Evolutionary conservation across 2,329 filamentous ascomycete species (phyloP).

Genomic region (Beauveria scarabaeidicola): DNA sequence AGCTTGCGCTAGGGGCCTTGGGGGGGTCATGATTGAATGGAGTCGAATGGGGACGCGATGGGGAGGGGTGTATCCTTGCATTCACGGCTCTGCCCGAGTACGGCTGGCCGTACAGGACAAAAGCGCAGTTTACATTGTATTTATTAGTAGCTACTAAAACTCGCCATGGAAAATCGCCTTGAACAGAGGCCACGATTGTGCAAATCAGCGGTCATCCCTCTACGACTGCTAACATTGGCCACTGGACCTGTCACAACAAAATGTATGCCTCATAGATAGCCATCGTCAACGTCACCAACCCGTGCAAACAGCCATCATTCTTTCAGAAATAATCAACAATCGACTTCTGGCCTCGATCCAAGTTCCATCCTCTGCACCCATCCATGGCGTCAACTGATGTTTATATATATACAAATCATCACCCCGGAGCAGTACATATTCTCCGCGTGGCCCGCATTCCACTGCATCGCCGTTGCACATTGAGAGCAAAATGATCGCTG

Average conservation of each 20-base stretch:
- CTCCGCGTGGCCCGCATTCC: conserved; percentile 3
- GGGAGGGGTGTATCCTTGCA: background rate
- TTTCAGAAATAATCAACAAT: too few relatives aligned
- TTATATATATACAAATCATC: too few relatives aligned
- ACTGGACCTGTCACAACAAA: background rate
- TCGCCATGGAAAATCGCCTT: background rate
- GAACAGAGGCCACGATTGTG: background rate
- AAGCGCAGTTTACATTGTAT: background rate
- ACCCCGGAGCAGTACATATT: background rate
- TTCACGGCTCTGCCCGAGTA: conserved; percentile 2
- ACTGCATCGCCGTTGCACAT: background rate
- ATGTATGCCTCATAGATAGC: too few relatives aligned
- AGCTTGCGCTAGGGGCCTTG: background rate
- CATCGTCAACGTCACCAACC: too few relatives aligned
- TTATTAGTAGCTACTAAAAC: too few relatives aligned
- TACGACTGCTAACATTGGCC: background rate
- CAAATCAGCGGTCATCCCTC: background rate
- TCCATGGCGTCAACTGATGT: too few relatives aligned
- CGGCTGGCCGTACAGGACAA: background rate
- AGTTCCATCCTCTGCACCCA: too few relatives aligned
- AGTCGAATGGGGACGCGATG: background rate
- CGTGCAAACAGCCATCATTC: too few relatives aligned
- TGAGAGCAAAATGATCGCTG: background rate
- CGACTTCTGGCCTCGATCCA: too few relatives aligned
- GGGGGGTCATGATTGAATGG: background rate